Percentiles rank a stretch among this genome's conserved stretches.
Evolutionary conservation across 306 rosid genomes (phyloP).

Genomic region (Glycine tomentella): DNA sequence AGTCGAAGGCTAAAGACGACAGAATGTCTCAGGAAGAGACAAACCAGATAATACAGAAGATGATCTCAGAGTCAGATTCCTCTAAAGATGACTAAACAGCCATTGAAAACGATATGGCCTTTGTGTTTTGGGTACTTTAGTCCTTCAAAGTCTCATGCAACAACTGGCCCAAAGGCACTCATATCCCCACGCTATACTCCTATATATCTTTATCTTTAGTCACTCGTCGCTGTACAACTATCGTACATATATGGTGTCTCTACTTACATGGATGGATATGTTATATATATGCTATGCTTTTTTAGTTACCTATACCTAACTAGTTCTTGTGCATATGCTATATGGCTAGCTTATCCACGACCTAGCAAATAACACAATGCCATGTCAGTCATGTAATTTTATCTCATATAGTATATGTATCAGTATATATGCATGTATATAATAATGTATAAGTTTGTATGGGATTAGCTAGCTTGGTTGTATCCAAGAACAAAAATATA

Average conservation of each 20-base stretch:
- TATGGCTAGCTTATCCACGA: background rate
- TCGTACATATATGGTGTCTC: slow-evolving; percentile 3
- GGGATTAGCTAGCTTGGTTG: too few relatives aligned
- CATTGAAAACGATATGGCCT: slow-evolving; percentile 46
- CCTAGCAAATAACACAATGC: slow-evolving; percentile 26
- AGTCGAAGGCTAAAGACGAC: slow-evolving; percentile 54
- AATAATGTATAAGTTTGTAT: too few relatives aligned
- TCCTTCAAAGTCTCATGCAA: background rate
- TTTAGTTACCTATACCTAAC: too few relatives aligned
- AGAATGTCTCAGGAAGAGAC: slow-evolving; percentile 79
- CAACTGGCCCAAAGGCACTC: background rate
- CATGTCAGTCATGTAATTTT: slow-evolving; percentile 28
- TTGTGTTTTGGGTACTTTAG: background rate
- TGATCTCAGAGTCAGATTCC: slow-evolving; percentile 62
- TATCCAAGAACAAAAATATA: background rate
- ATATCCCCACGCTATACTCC: too few relatives aligned
- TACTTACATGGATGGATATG: too few relatives aligned
- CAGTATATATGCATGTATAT: too few relatives aligned
- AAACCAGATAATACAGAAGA: slow-evolving; percentile 62
- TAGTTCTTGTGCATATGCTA: too few relatives aligned
- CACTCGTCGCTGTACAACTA: background rate
- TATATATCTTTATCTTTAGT: background rate
- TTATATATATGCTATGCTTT: too few relatives aligned
- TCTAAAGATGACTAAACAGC: slow-evolving; percentile 54
- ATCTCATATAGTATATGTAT: background rate